Conservation (phyloP, 371 early-diverging fungal genomes). For the Zopfochytrium polystomum region DNA sequence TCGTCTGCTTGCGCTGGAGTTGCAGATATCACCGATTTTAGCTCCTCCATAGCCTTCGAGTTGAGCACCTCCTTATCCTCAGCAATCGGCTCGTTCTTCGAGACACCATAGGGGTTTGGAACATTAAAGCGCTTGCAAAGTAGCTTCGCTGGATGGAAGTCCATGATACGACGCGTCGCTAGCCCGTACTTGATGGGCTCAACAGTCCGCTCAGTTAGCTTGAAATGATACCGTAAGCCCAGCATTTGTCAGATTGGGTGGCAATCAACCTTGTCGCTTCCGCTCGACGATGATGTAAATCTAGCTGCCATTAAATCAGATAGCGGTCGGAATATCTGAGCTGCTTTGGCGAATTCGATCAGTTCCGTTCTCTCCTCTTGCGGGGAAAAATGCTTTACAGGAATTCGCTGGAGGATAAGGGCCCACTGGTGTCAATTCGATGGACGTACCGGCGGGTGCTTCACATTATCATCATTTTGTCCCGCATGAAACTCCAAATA, state of each 20-base stretch:
- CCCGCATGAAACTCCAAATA: conserved; percentile 72
- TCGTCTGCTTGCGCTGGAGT: conserved; percentile 8
- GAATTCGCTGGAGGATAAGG: neutral
- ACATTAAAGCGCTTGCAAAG: conserved; percentile 84
- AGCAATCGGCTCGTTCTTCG: conserved; percentile 30
- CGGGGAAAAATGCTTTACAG: conserved; percentile 39
- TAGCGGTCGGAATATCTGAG: conserved; percentile 75
- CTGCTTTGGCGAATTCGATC: conserved; percentile 76
- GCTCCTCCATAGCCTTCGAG: conserved; percentile 55
- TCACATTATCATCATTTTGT: conserved; percentile 14
- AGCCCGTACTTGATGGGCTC: conserved; percentile 58
- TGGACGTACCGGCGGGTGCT: conserved; percentile 27
- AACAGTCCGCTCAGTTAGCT: conserved; percentile 3
- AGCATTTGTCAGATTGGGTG: conserved; percentile 73
- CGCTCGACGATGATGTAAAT: too few species aligned
- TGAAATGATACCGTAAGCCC: conserved; percentile 58
- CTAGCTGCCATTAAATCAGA: conserved; percentile 74
- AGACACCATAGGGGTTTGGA: conserved; percentile 60
- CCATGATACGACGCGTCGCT: conserved; percentile 60
- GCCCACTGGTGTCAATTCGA: neutral
- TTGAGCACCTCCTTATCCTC: conserved; percentile 51
- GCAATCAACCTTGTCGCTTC: too few species aligned
- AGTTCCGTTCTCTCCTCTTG: conserved; percentile 63
- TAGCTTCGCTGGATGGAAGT: conserved; percentile 66
- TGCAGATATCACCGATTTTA: neutral